These are phyloP conservation scores for Rhizopus sp. DNA, from an alignment of 371 early-diverging fungal genomes.

Conservation along the genomic window DNA sequence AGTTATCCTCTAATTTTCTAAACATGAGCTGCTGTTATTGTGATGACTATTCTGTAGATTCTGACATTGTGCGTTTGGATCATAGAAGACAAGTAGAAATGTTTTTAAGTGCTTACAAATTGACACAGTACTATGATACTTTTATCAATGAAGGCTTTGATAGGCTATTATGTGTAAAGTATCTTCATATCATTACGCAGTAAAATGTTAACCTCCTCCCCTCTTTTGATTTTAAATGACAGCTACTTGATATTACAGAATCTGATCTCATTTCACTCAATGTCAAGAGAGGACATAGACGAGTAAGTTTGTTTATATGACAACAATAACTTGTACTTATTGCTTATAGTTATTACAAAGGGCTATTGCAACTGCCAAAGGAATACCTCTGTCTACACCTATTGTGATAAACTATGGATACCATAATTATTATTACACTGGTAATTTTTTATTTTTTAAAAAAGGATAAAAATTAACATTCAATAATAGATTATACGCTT, in stretches of 20 bases:
- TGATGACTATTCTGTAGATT: not conserved
- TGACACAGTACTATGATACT: conserved; percentile 29
- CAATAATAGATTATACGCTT: too few relatives aligned
- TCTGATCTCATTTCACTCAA: conserved; percentile 42
- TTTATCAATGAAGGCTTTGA: conserved; percentile 46
- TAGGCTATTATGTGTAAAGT: conserved; percentile 24
- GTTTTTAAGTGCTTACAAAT: conserved; percentile 26
- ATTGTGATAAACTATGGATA: conserved; percentile 22
- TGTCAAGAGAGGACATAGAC: conserved; percentile 55
- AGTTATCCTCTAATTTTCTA: not conserved
- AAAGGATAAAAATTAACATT: too few relatives aligned
- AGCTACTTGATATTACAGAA: conserved; percentile 54
- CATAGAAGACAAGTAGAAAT: conserved; percentile 17
- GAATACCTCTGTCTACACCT: conserved; percentile 29
- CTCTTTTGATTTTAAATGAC: conserved; percentile 5
- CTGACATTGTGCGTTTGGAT: not conserved
- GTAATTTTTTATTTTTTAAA: not conserved
- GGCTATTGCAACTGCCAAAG: conserved; percentile 41
- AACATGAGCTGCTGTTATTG: not conserved
- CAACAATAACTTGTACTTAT: not conserved
- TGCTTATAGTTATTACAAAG: conserved; percentile 38
- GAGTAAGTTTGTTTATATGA: conserved; percentile 32
- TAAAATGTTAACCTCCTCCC: not conserved
- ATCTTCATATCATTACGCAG: not conserved
- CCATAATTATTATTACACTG: not conserved